Evolutionary conservation across 2,329 filamentous ascomycete species (phyloP).

Genomic region (Colletotrichum sp.): DNA sequence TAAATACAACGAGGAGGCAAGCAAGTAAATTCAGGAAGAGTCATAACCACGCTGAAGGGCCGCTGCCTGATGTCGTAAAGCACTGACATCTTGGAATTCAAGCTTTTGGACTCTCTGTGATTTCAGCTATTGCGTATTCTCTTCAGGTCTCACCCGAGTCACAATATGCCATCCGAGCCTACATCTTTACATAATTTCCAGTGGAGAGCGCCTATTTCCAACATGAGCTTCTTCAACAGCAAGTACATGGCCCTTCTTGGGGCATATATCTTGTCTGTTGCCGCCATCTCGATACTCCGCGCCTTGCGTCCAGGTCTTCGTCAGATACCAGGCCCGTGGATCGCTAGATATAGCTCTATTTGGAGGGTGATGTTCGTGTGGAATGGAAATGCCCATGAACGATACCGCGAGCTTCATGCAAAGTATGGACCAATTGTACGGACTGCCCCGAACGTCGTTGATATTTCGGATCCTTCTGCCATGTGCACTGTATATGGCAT

Average conservation of each 20-base stretch:
- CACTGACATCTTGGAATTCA: neutral
- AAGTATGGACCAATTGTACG: neutral
- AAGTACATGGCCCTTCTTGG: neutral
- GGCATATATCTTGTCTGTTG: rapidly evolving
- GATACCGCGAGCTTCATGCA: neutral
- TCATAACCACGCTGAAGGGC: neutral
- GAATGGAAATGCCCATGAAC: neutral
- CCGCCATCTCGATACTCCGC: rapidly evolving
- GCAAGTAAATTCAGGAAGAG: neutral
- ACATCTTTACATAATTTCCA: neutral
- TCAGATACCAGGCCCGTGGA: neutral
- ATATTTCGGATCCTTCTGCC: neutral
- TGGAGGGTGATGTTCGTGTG: constrained; percentile 38
- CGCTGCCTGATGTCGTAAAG: neutral
- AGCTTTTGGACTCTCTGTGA: neutral
- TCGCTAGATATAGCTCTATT: neutral
- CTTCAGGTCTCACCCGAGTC: neutral
- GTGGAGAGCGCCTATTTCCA: neutral
- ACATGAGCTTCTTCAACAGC: neutral
- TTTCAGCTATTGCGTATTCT: rapidly evolving
- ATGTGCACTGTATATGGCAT: neutral
- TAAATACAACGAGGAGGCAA: neutral
- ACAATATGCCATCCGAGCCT: rapidly evolving
- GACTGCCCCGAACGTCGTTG: neutral
- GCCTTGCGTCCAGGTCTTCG: neutral